A percentile compares a stretch with the other conserved stretches of the same genome.
phyloP scores from a whole-genome alignment of 2,329 filamentous ascomycete genomes.

The Pseudogymnoascus sp. region DNA sequence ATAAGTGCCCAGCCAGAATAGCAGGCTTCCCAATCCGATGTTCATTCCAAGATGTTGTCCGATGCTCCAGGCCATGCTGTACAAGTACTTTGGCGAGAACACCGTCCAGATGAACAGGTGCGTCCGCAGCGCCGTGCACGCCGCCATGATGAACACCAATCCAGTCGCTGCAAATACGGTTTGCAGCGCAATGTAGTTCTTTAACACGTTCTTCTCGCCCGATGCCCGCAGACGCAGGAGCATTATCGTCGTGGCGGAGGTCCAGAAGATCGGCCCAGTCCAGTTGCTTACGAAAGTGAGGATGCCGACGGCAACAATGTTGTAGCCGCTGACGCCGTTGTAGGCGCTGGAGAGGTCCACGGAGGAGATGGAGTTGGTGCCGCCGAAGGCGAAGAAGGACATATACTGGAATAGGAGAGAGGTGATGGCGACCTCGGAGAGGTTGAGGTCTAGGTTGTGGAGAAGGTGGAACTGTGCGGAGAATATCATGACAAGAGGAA shows the following conservation, averaged over 20 bases:
- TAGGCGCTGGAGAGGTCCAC: conserved; percentile 91
- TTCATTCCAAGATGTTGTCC: conserved; percentile 74
- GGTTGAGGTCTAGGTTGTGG: conserved; percentile 40
- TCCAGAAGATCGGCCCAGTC: conserved; percentile 86
- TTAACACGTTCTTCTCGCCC: conserved; percentile 14
- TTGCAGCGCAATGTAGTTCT: conserved; percentile 51
- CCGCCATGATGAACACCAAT: conserved; percentile 71
- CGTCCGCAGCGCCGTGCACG: conserved; percentile 73
- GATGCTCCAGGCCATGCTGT: conserved; percentile 79
- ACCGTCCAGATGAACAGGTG: conserved; percentile 99
- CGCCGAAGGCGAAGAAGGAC: conserved; percentile 84
- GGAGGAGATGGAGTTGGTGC: conserved; percentile 91
- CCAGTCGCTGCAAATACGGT: conserved; percentile 63
- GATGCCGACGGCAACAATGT: conserved; percentile 67
- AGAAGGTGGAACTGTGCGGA: conserved; percentile 50
- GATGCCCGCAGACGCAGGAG: conserved; percentile 35
- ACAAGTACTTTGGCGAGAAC: conserved; percentile 94
- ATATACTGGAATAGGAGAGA: conserved; percentile 70
- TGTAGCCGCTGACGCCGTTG: conserved; percentile 80
- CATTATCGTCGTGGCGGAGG: conserved; percentile 54
- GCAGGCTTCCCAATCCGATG: conserved; percentile 48
- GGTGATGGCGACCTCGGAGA: conserved; percentile 56
- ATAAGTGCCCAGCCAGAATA: conserved; percentile 45
- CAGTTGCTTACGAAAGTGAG: conserved; percentile 87
- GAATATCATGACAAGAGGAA: conserved; percentile 75